Evolutionary conservation across 768 basidiomycete genomes (phyloP).

Genomic region (Pisolithus marmoratus): DNA sequence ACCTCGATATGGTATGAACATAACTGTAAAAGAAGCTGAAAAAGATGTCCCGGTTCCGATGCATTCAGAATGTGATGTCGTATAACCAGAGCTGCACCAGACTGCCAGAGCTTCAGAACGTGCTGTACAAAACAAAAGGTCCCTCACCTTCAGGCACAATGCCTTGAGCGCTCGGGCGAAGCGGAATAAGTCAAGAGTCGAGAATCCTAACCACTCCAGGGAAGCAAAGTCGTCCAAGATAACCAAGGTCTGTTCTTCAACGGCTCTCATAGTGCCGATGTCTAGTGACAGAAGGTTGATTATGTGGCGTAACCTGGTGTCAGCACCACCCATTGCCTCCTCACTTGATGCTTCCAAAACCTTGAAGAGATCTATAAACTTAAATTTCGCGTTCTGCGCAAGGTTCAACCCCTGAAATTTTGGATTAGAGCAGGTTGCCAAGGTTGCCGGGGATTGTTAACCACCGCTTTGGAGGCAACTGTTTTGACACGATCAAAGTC

Average conservation of each 20-base stretch:
- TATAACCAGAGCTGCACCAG: conserved; percentile 49
- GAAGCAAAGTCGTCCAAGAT: conserved; percentile 67
- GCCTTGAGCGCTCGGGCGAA: conserved; percentile 57
- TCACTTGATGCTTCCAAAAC: conserved; percentile 22
- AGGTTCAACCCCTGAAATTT: conserved; percentile 30
- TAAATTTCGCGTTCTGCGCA: conserved; percentile 34
- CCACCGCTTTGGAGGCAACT: conserved; percentile 57
- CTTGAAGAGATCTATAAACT: conserved; percentile 50
- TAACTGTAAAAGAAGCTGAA: conserved; percentile 53
- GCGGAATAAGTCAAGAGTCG: conserved; percentile 44
- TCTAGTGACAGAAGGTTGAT: conserved; percentile 31
- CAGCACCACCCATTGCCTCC: conserved; percentile 6
- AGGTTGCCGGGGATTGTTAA: conserved; percentile 18
- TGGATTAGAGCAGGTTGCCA: conserved; percentile 4
- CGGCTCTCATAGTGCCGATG: conserved; percentile 11
- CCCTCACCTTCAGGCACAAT: conserved; percentile 50
- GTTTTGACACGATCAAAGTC: conserved; percentile 56
- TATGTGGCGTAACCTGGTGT: conserved; percentile 25
- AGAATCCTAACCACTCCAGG: conserved; percentile 68
- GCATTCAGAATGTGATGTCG: conserved; percentile 57
- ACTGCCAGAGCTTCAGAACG: conserved; percentile 28
- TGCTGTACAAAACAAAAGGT: not conserved
- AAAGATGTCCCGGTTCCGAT: conserved; percentile 53
- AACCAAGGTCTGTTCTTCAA: conserved; percentile 33
- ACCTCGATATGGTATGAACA: conserved; percentile 71